Evolutionary conservation across 441 rosid genomes (phyloP), one percentile per base, ranked within the genome.

Genomic region (Gossypium trilobum): DNA sequence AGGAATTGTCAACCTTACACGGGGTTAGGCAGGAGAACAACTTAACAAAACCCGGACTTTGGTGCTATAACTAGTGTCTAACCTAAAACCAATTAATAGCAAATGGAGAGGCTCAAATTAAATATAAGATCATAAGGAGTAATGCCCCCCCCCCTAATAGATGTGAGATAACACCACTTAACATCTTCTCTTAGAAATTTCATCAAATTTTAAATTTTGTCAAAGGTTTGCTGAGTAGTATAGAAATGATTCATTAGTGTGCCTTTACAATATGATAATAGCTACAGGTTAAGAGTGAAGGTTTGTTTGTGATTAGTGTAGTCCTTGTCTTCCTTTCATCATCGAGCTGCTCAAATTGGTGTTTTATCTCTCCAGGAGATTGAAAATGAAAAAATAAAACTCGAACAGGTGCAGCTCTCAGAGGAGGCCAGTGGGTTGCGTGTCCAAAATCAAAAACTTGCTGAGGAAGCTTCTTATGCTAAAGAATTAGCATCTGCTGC

Each of bases 401-500:
- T 84, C 16, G 94, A 87, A 74, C 91, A 85, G 44, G 90, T 90
- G 74, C 95, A 88, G 76, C 85, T 84, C 68, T 86, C 90, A 20
- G 99, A 95, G 75, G 96, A 95, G 72, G 91, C 85, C 73, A 90
- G 93, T 73, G 97, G 96, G 42, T 80, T 95, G 60, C 84, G 58
- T 71, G 90, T 88, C 72, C 94, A 91, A 78, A 93, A 93, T 74
- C 90, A 89, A 73, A 95, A 91, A 80, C 78, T 95, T 61, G 88
- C 92, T 33, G 98, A 93, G 84, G 99, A 95, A 85, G 93, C 98
- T 83, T 87, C 91, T 69, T 95, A 95, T 68, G 97, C 98, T 0
- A 93, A 93, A 82, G 98, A 95, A 82, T 77, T 95, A 77, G 99
- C 99, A 4, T 91, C 99, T 71, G 98, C 97, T 72, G 99, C 99